Evolutionary conservation across 345 rosid genomes (phyloP).

Genomic region (Syzygium grande): DNA sequence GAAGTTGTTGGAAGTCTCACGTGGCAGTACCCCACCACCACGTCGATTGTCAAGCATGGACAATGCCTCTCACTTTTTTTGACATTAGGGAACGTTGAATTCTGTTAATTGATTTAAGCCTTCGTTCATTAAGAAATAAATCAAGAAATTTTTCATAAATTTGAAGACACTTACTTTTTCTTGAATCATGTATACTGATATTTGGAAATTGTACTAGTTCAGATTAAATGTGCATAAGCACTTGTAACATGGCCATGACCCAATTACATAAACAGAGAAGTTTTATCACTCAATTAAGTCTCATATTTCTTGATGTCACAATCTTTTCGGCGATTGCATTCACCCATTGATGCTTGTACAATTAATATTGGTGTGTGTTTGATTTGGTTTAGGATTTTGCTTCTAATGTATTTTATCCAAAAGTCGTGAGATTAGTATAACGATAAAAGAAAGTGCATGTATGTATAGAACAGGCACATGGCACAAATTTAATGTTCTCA

Average conservation of each 20-base stretch:
- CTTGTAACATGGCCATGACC: background rate
- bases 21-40: background rate
- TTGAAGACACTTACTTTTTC: no score
- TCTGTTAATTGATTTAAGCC: background rate
- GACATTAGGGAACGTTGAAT: no score
- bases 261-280: background rate
- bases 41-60: background rate
- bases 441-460: background rate
- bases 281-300: background rate
- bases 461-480: no score
- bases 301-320: background rate
- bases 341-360: background rate
- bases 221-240: background rate
- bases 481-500: background rate
- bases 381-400: background rate
- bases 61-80: background rate
- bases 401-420: background rate
- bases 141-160: background rate
- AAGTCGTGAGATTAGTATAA: background rate
- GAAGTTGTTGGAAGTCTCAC: background rate
- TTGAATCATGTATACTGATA: no score
- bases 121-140: background rate
- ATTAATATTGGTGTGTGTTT: background rate
- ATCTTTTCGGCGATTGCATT: background rate
- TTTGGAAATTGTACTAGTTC: background rate